Conservation (phyloP, 2,329 filamentous ascomycete species). For the Apiospora pterosperma region DNA sequence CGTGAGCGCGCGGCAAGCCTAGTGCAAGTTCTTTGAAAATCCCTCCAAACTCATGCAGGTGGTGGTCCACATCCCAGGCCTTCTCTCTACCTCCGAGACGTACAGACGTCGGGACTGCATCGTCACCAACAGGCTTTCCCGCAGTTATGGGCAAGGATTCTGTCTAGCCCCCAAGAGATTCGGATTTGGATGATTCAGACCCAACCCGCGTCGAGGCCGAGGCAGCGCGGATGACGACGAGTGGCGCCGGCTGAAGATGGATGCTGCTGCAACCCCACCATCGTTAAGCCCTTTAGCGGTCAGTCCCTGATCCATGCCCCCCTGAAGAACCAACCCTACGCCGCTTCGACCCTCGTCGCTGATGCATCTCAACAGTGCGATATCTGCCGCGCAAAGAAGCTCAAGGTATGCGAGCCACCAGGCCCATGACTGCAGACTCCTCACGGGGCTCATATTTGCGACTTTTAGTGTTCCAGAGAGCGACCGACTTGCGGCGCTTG, state of each 20-base stretch:
- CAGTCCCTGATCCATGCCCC: not conserved
- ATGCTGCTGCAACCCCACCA: not conserved
- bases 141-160: not conserved
- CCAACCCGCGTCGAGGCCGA: not conserved
- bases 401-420: slow-evolving; percentile 12
- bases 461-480: slow-evolving; percentile 21
- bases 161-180: not conserved
- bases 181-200: not conserved
- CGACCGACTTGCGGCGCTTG: slow-evolving; percentile 21
- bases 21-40: not conserved
- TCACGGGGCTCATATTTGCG: not conserved
- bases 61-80: not conserved
- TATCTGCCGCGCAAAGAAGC: slow-evolving; percentile 18
- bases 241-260: not conserved
- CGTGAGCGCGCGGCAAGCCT: not conserved
- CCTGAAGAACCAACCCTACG: too few species aligned
- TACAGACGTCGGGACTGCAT: not conserved
- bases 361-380: slow-evolving; percentile 11
- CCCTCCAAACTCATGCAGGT: not conserved
- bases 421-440: not conserved
- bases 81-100: not conserved
- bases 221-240: not conserved
- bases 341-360: not conserved
- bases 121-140: not conserved
- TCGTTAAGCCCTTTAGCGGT: not conserved